Evolutionary conservation across 495 filamentous ascomycete genomes (phyloP), one percentile per base, ranked within the genome.

Genomic region (Talaromyces borbonicus): DNA sequence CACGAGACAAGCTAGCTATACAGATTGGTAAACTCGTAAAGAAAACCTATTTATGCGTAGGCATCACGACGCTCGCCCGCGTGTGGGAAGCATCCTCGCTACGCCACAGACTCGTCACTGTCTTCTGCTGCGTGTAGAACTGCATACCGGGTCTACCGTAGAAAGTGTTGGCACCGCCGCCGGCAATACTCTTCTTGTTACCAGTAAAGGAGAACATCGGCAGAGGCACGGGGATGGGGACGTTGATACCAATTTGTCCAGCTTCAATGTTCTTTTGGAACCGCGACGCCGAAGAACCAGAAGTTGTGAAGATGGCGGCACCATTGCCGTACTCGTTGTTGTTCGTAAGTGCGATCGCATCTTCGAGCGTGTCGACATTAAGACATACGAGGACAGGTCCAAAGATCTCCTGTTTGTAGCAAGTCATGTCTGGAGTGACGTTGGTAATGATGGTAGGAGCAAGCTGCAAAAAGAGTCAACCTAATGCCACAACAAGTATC

Each of bases 141-240:
- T 83, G 80, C 54, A 98, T 54, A 3, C 90, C 92, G 12, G 87
- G 83, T 64, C 87, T 84, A 43, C 92, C 92, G 57, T 98, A 98
- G 59, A 98, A 98, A 8, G 87, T 90, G 66, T 81, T 95, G 30
- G 85, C 89, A 46, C 92, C 90, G 18, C 90, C 88, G 30, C 92
- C 92, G 0, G 92, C 92, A 38, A 98, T 75, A 59, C 84, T 90
- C 73, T 84, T 88, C 81, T 98, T 98, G 67, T 97, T 98, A 43
- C 92, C 92, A 15, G 92, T 98, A 69, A 98, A 98, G 43, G 79
- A 85, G 68, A 96, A 98, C 85, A 96, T 93, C 56, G 90, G 86
- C 30, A 93, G 71, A 12, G 92, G 90, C 4, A 95, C 90, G 2
- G 79, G 81, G 47, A 90, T 90, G 19, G 86, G 86, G 15, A 90